Percentiles rank a stretch among this genome's conserved stretches.
Evolutionary conservation across 2,329 filamentous ascomycete species (phyloP).

Genomic region (Westerdykella aurantiaca): DNA sequence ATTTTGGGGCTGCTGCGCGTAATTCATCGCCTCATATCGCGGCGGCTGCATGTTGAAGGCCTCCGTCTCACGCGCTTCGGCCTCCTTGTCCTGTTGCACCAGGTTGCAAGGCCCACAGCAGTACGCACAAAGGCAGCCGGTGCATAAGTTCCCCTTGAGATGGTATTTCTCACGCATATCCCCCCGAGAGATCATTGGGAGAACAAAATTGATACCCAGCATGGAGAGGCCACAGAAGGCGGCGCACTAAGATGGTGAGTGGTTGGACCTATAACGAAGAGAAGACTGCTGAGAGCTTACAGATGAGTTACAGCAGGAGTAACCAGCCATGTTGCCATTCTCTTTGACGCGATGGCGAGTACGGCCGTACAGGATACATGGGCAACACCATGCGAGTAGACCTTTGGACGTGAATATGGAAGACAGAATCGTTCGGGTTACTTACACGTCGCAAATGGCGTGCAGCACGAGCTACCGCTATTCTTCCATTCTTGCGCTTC

Average conservation of each 20-base stretch:
- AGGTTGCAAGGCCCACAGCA: conserved; percentile 32
- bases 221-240: conserved; percentile 21
- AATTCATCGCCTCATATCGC: conserved; percentile 20
- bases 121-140: conserved; percentile 31
- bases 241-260: conserved; percentile 15
- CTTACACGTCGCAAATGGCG: too few relatives aligned
- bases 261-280: background rate
- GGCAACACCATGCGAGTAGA: conserved; percentile 29
- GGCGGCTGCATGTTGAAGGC: conserved; percentile 14
- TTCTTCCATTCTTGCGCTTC: too few relatives aligned
- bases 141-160: conserved; percentile 27
- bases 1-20: conserved; percentile 15
- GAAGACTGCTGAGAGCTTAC: conserved; percentile 9
- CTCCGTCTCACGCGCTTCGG: conserved; percentile 13
- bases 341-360: conserved; percentile 24
- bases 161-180: conserved; percentile 30
- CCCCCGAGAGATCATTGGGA: conserved; percentile 28
- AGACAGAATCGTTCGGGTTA: too few relatives aligned
- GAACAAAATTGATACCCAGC: conserved; percentile 24
- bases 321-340: conserved; percentile 22
- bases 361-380: conserved; percentile 29
- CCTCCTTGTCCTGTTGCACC: conserved; percentile 32
- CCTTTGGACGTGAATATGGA: conserved; percentile 15
- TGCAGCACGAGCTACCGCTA: too few relatives aligned
- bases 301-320: conserved; percentile 23